A percentile compares a stretch with the other conserved stretches of the same genome.
phyloP scores from a whole-genome alignment of 306 rosid genomes.

The Medicago ruthenica region DNA sequence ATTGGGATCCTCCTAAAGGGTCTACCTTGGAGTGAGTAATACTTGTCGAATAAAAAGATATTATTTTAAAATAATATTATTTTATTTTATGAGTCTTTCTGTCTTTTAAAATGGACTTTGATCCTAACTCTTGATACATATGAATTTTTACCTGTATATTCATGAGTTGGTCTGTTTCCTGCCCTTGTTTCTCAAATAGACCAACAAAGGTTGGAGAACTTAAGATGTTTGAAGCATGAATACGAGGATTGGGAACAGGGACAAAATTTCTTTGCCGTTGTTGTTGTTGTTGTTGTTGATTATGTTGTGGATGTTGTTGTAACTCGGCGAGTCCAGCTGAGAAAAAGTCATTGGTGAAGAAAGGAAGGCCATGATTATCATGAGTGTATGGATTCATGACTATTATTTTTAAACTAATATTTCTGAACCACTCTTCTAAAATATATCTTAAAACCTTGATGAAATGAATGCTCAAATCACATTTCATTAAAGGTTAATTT shows the following conservation, averaged over 20 bases:
- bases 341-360: conserved; percentile 47
- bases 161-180: conserved; percentile 59
- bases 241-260: background rate
- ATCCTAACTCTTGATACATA: background rate
- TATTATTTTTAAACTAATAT: too few relatives aligned
- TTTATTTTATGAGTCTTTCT: background rate
- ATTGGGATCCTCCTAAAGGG: background rate
- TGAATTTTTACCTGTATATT: conserved; percentile 59
- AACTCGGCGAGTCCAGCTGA: conserved; percentile 24
- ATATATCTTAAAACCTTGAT: too few relatives aligned
- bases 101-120: background rate
- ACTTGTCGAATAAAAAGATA: background rate
- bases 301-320: too few relatives aligned
- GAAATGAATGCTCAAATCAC: too few relatives aligned
- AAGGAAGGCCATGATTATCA: conserved; percentile 10
- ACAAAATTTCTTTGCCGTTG: background rate
- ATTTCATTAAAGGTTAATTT: too few relatives aligned
- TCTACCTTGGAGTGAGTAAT: background rate
- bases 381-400: background rate
- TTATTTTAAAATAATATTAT: background rate
- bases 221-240: conserved; percentile 14
- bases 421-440: background rate
- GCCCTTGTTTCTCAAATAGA: conserved; percentile 55
- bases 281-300: conserved; percentile 18
- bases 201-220: conserved; percentile 39